phyloP scores from a whole-genome alignment of 345 rosid species.

The Turnera subulata region DNA sequence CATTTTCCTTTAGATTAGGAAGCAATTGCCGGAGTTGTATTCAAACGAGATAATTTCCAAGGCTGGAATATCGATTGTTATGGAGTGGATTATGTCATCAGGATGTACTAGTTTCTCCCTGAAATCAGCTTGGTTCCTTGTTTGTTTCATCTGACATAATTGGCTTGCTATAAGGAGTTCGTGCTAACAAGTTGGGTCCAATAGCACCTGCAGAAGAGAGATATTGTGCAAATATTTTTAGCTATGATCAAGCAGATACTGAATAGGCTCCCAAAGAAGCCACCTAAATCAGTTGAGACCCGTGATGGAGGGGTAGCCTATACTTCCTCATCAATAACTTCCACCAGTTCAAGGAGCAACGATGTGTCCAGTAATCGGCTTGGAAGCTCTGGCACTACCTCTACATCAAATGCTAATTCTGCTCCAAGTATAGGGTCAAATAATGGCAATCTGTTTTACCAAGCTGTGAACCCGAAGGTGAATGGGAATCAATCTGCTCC shows the following conservation, averaged over 20 bases:
- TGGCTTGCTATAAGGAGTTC: conserved; percentile 13
- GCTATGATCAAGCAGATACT: conserved; percentile 57
- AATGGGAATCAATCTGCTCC: conserved; percentile 39
- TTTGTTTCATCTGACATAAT: neutral
- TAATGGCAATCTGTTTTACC: conserved; percentile 42
- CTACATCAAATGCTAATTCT: conserved; percentile 24
- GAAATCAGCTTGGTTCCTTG: neutral
- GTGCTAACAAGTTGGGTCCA: conserved; percentile 2
- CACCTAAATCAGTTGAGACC: conserved; percentile 46
- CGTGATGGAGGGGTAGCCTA: conserved; percentile 52
- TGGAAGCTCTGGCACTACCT: conserved; percentile 24
- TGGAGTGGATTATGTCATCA: conserved; percentile 6
- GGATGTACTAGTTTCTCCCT: conserved; percentile 7
- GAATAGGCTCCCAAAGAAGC: conserved; percentile 56
- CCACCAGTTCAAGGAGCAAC: conserved; percentile 35
- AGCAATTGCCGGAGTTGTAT: conserved; percentile 15
- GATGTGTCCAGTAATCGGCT: conserved; percentile 30
- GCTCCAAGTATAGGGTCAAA: conserved; percentile 27
- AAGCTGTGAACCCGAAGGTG: conserved; percentile 38
- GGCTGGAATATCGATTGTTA: neutral
- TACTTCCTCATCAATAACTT: conserved; percentile 34
- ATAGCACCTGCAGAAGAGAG: conserved; percentile 11
- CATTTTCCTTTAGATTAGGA: conserved; percentile 4
- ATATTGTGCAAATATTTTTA: conserved; percentile 5
- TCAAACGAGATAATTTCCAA: neutral